Evolutionary conservation across 495 filamentous ascomycete genomes (phyloP), one percentile per base, ranked within the genome.

Genomic region (Aspergillus saccharolyticus): DNA sequence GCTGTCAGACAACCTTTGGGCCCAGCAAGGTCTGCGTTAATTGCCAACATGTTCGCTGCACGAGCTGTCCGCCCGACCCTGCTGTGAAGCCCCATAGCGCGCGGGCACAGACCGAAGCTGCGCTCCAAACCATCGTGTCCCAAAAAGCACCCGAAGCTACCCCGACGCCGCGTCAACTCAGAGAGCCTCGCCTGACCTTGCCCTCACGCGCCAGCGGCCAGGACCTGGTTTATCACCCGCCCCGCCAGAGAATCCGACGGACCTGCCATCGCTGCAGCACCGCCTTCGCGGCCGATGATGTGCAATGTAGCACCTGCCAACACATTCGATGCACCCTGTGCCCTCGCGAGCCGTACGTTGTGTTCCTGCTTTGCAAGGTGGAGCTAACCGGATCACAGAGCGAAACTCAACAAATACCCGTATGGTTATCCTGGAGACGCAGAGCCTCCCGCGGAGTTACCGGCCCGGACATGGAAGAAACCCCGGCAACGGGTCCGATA

Each of bases 251-350:
- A 8, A 78, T 93, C 16, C 81, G 88, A 18, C 82, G 90, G 19
- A 85, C 75, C 55, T 97, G 93, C 67, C 91, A 96, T 66, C 71
- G 81, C 51, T 96, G 92, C 66, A 64, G 81, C 45, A 83, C 77
- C 14, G 63, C 82, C 14, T 96, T 94, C 68, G 71, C 62, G 14
- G 66, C 73, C 9, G 70, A 78, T 33, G 71, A 75, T 30, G 87
- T 83, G 64, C 78, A 85, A 52, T 96, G 91, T 67, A 70, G 72
- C 15, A 81, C 77, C 55, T 96, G 91, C 68, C 76, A 77, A 44
- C 92, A 97, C 72, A 64, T 79, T 22, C 86, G 89, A 42, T 96
- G 92, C 81, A 88, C 83, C 61, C 82, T 80, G 55, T 96, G 91
- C 71, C 90, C 89, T 14, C 76, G 91, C 43, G 85, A 90, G 56